These are phyloP conservation scores for Cercospora sesami DNA, from an alignment of 2,329 filamentous ascomycete species.

Conservation along the genomic window DNA sequence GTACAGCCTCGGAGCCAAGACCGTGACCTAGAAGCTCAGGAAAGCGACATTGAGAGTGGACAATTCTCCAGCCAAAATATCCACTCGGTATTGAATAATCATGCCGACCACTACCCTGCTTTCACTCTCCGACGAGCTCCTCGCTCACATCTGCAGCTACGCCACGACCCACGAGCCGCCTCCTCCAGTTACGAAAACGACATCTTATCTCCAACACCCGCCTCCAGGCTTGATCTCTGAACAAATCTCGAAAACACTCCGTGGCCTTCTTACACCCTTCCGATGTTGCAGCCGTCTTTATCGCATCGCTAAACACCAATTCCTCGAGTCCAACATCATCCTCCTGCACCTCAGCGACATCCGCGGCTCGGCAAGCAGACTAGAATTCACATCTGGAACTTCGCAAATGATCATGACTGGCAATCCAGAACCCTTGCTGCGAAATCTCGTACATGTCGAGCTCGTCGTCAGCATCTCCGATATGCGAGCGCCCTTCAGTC, in stretches of 20 bases:
- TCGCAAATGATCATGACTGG: conserved; percentile 16
- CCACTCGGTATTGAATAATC: not conserved
- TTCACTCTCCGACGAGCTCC: conserved; percentile 16
- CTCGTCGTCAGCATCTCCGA: conserved; percentile 12
- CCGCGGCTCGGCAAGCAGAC: conserved; percentile 13
- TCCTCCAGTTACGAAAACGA: not conserved
- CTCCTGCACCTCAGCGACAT: conserved; percentile 16
- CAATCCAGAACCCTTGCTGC: conserved; percentile 14
- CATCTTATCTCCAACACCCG: not conserved
- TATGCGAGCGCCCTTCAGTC: conserved; percentile 18
- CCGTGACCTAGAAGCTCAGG: not conserved
- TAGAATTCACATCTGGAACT: conserved; percentile 8
- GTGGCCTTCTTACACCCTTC: conserved; percentile 9
- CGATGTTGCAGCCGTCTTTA: conserved; percentile 11
- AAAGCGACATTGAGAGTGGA: no score
- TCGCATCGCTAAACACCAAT: conserved; percentile 7
- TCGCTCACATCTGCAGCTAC: conserved; percentile 13
- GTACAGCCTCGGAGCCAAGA: not conserved
- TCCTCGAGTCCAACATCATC: conserved; percentile 17
- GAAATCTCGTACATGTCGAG: conserved; percentile 8
- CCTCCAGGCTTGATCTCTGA: conserved; percentile 12
- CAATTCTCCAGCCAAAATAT: no score
- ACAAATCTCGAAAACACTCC: conserved; percentile 12
- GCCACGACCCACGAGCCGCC: conserved; percentile 3
- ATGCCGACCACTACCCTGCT: not conserved